Conservation (phyloP, 148 eudicot genomes). For the Pharnaceum exiguum region DNA sequence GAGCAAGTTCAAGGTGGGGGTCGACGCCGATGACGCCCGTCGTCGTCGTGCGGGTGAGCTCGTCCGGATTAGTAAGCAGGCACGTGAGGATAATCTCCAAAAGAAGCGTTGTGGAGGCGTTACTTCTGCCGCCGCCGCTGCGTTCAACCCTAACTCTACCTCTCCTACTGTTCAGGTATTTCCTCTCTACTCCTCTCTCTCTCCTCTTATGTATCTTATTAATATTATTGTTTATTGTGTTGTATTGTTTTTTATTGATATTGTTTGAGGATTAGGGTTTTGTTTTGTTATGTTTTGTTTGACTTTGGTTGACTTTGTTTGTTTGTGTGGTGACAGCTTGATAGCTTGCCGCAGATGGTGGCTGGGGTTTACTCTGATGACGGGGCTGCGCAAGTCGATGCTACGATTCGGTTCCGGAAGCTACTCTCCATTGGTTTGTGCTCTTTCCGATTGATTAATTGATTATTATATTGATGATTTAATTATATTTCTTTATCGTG, state of each 20-base stretch:
- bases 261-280: constrained; percentile 11
- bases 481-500: no score
- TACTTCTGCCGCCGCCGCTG: constrained; percentile 23
- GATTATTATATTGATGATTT: no score
- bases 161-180: no score
- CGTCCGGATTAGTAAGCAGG: constrained; percentile 78
- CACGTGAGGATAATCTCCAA: constrained; percentile 70
- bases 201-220: not conserved
- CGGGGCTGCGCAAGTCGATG: constrained; percentile 52
- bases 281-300: not conserved
- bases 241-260: not conserved
- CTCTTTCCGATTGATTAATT: no score
- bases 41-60: constrained; percentile 66
- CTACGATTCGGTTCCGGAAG: constrained; percentile 81
- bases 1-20: constrained; percentile 76
- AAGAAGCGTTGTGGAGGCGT: constrained; percentile 83
- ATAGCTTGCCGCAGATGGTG: constrained; percentile 64
- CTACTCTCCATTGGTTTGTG: constrained; percentile 74
- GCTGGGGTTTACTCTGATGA: constrained; percentile 70
- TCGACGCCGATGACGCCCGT: constrained; percentile 77
- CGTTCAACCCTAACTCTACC: constrained; percentile 40
- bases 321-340: constrained; percentile 39
- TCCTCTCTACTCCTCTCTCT: not conserved
- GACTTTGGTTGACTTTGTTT: constrained; percentile 3
- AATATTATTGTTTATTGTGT: not conserved